Percentiles rank a stretch among this genome's conserved stretches.
phyloP scores from a whole-genome alignment of 805 yeast genomes.

The Kregervanrija fluxuum region DNA sequence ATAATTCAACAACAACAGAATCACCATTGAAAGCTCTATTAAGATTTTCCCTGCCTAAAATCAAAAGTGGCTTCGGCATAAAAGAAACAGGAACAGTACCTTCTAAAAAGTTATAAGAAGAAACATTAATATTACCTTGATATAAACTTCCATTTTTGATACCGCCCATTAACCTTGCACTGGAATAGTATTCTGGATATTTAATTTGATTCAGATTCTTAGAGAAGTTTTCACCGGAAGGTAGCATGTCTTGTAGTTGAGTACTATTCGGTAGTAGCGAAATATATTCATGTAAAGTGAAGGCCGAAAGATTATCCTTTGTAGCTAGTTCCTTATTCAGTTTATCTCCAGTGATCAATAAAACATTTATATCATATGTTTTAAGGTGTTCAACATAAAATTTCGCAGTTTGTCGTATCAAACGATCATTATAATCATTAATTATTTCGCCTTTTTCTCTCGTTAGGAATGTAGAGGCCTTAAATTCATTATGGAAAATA shows the following conservation, averaged over 20 bases:
- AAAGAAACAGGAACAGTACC: constrained; percentile 70
- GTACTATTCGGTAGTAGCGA: constrained; percentile 60
- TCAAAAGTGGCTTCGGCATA: constrained; percentile 72
- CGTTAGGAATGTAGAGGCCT: constrained; percentile 56
- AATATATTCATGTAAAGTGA: constrained; percentile 63
- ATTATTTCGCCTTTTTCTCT: constrained; percentile 63
- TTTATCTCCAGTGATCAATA: constrained; percentile 72
- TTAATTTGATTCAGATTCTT: constrained; percentile 40
- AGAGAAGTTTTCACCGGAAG: constrained; percentile 39
- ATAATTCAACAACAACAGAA: constrained; percentile 79
- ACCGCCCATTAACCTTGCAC: constrained; percentile 86
- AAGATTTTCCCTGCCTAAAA: constrained; percentile 75
- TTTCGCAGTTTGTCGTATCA: constrained; percentile 66
- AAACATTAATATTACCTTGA: constrained; percentile 76
- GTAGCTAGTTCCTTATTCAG: constrained; percentile 54
- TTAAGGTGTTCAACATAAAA: constrained; percentile 70
- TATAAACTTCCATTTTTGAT: constrained; percentile 77
- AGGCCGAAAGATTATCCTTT: constrained; percentile 45
- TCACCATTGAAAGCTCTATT: constrained; percentile 93
- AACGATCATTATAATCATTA: constrained; percentile 88
- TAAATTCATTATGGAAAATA: constrained; percentile 91
- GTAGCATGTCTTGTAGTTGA: constrained; percentile 74
- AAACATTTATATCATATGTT: constrained; percentile 34
- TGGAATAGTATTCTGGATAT: constrained; percentile 72
- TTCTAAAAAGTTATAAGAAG: constrained; percentile 82